phyloP scores from a whole-genome alignment of 495 filamentous ascomycete genomes.

The Extremus antarcticus region DNA sequence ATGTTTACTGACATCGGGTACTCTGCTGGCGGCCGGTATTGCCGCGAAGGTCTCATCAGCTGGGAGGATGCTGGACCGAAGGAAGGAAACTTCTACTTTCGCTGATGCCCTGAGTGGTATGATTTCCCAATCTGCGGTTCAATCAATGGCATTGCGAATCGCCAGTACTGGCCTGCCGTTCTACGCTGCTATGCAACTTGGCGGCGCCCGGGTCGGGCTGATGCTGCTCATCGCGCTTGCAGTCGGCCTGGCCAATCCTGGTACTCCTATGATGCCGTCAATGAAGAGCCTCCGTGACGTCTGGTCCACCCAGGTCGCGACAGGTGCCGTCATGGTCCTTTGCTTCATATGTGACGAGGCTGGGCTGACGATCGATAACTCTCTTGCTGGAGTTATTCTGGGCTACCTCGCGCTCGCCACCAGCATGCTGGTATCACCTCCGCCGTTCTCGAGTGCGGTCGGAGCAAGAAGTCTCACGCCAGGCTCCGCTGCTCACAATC shows the following conservation, averaged over 20 bases:
- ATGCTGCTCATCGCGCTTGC: slow-evolving; percentile 38
- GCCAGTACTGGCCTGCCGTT: slow-evolving; percentile 42
- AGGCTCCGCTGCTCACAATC: neutral
- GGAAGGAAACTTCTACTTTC: neutral
- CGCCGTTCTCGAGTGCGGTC: slow-evolving; percentile 30
- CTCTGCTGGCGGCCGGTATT: slow-evolving; percentile 33
- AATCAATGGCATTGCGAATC: slow-evolving; percentile 11
- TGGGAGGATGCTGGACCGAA: slow-evolving; percentile 8
- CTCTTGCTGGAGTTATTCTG: slow-evolving; percentile 19
- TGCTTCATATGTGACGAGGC: slow-evolving; percentile 16
- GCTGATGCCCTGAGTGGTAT: neutral
- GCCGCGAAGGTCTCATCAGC: slow-evolving; percentile 25
- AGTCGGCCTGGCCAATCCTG: slow-evolving; percentile 27
- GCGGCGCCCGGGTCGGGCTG: slow-evolving; percentile 43
- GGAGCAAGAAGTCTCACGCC: neutral
- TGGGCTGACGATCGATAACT: slow-evolving; percentile 9
- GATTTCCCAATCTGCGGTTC: neutral
- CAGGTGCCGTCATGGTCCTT: slow-evolving; percentile 16
- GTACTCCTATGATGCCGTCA: slow-evolving; percentile 13
- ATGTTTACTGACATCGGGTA: slow-evolving; percentile 32
- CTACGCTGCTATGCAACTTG: slow-evolving; percentile 46
- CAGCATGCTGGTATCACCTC: slow-evolving; percentile 36
- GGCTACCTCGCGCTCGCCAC: slow-evolving; percentile 39
- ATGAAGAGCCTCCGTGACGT: slow-evolving; percentile 24
- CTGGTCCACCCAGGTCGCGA: slow-evolving; percentile 25